These are phyloP conservation scores for Cladosporium sp. DNA, from an alignment of 2,329 filamentous ascomycete species.

Conservation along the genomic window DNA sequence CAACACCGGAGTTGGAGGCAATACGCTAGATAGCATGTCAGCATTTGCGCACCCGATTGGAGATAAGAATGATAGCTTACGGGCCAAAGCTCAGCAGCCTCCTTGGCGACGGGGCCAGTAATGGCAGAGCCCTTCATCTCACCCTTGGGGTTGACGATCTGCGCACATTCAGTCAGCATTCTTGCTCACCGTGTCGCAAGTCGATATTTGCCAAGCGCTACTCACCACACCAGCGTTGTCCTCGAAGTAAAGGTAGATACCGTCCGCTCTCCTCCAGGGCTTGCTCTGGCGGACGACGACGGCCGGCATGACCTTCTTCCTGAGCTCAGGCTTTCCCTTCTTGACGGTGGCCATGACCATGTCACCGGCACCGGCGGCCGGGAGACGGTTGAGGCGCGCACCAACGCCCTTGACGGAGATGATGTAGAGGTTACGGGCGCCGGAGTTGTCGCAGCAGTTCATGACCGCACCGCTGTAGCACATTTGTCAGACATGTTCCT, in stretches of 20 bases:
- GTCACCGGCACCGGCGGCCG: conserved; percentile 95
- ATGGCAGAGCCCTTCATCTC: conserved; percentile 99
- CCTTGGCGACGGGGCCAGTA: conserved; percentile 98
- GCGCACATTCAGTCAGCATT: conserved; percentile 19
- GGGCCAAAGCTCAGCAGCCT: conserved; percentile 99
- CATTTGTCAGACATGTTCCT: not conserved
- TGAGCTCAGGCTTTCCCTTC: conserved; percentile 99
- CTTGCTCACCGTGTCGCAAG: not conserved
- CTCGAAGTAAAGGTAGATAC: conserved; percentile 99
- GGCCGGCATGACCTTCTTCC: conserved; percentile 99
- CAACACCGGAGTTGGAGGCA: conserved; percentile 98
- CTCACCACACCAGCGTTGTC: conserved; percentile 95
- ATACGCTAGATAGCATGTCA: conserved; percentile 65
- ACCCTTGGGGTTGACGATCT: conserved; percentile 99
- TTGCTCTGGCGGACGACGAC: conserved; percentile 98
- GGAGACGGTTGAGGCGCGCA: conserved; percentile 94
- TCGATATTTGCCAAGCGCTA: conserved; percentile 42
- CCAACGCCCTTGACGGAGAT: conserved; percentile 99
- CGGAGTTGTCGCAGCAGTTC: conserved; percentile 99
- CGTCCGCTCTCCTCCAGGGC: conserved; percentile 97
- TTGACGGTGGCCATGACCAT: conserved; percentile 99
- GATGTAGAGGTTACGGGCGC: conserved; percentile 97
- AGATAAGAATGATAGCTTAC: conserved; percentile 48
- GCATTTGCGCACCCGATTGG: not conserved
- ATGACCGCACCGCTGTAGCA: conserved; percentile 85